Evolutionary conservation across 1,284 basidiomycete species (phyloP), one percentile per base, ranked within the genome.

Genomic region (Pholiota adiposa): DNA sequence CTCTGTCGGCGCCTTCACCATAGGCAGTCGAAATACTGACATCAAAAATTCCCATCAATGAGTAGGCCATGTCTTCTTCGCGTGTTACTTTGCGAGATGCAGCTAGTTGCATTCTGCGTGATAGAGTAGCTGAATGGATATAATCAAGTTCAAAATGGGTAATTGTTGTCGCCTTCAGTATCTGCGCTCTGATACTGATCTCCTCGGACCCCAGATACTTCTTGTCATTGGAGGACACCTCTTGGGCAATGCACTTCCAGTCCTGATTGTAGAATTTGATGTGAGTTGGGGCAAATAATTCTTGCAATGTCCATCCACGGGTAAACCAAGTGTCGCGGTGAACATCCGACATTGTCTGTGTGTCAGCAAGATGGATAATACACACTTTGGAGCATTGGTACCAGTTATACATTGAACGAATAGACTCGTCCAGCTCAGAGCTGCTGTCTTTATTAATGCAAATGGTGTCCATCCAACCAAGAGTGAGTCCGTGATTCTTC

Each of bases 371-470:
- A 11, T 50, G 27, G 7, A 21, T 19, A 7, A 50, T 19, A 16
- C 48, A 50, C 27, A 50, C 29, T 7, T 25, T 25, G 3, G 48
- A 31, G 14, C n/a, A 14, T 18, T 27, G n/a, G 7, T 50, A 50
- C 48, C 48, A 50, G n/a, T 50, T 50, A 16, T 18, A 50, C 48
- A 50, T 50, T 4, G 48, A 27, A 7, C 48, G 25, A 25, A 50
- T 50, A 18, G 48, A 50, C 25, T 50, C 48, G n/a, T 50, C 48
- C 1, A 50, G 48, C 29, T 50, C 48, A 2, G 48, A 11, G 16
- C 48, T 50, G 29, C 48, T 50, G 14, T 50, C 48, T n/a, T 33
- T 50, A 29, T 50, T 50, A 14, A 50, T 50, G 16, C 48, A 50
- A 18, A 50, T 14, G n/a, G 48, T 50, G n/a, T 50, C 48, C 29